These are phyloP conservation scores for Grigorovia jiainica DNA, from an alignment of 805 yeast species.

Conservation along the genomic window DNA sequence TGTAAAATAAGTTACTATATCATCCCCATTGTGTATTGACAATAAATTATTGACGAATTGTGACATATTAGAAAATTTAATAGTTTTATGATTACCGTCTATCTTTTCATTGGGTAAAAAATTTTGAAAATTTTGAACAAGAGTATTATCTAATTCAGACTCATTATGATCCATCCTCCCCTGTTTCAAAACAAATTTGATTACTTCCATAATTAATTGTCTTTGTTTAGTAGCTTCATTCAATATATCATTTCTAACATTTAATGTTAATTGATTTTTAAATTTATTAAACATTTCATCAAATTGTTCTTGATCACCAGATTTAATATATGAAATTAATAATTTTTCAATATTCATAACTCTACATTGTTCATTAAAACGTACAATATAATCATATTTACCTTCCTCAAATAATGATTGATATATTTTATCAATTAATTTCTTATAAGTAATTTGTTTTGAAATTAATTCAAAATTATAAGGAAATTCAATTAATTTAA, in stretches of 20 bases:
- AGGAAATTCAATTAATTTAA: conserved; percentile 19
- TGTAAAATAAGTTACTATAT: background rate
- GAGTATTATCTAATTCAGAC: conserved; percentile 15
- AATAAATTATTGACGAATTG: conserved; percentile 25
- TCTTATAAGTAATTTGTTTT: conserved; percentile 21
- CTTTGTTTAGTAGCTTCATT: conserved; percentile 15
- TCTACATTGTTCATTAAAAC: conserved; percentile 20
- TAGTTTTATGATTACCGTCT: too few species aligned
- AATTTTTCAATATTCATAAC: conserved; percentile 17
- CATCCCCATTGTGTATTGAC: conserved; percentile 2
- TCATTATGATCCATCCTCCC: too few species aligned
- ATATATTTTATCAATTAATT: conserved; percentile 17
- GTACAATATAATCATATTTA: conserved; percentile 12
- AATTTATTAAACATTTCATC: conserved; percentile 11
- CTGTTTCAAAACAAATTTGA: too few species aligned
- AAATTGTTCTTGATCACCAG: conserved; percentile 17
- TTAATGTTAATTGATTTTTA: conserved; percentile 8
- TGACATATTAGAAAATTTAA: too few species aligned
- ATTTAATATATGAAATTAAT: conserved; percentile 19
- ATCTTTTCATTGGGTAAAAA: conserved; percentile 1
- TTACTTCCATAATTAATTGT: too few species aligned
- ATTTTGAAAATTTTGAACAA: conserved; percentile 19
- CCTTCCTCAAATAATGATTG: conserved; percentile 11
- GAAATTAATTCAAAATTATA: conserved; percentile 21
- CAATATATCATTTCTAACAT: conserved; percentile 10